Conservation (phyloP, 2,329 filamentous ascomycete genomes). For the Pyrenophora seminiperda region DNA sequence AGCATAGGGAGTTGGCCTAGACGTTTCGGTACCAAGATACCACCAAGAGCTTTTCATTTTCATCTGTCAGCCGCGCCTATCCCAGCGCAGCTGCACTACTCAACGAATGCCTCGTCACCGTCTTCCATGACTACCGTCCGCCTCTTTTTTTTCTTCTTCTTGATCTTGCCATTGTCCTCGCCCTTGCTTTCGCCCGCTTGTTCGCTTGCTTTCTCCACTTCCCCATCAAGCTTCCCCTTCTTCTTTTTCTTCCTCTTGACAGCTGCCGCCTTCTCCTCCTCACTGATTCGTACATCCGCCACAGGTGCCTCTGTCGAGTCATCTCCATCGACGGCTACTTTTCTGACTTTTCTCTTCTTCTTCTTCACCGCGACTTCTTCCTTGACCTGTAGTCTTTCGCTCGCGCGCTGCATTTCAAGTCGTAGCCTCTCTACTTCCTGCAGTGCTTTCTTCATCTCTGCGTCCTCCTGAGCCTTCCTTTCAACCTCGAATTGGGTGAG, state of each 20-base stretch:
- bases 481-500: slow-evolving; percentile 63
- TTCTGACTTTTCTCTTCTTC: slow-evolving; percentile 60
- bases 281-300: slow-evolving; percentile 18
- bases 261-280: slow-evolving; percentile 17
- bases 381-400: slow-evolving; percentile 73
- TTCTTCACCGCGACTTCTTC: slow-evolving; percentile 68
- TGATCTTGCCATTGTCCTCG: slow-evolving; percentile 44
- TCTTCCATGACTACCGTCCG: slow-evolving; percentile 44
- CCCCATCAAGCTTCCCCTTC: slow-evolving; percentile 42
- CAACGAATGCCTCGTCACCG: slow-evolving; percentile 13
- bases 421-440: slow-evolving; percentile 84
- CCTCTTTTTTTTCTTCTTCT: slow-evolving; percentile 52
- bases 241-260: slow-evolving; percentile 52
- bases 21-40: slow-evolving; percentile 4
- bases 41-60: neutral
- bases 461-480: slow-evolving; percentile 74
- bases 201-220: slow-evolving; percentile 17
- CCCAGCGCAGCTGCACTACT: slow-evolving; percentile 7
- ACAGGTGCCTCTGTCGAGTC: slow-evolving; percentile 54
- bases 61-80: neutral
- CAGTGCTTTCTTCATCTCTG: slow-evolving; percentile 86
- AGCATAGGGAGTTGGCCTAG: neutral
- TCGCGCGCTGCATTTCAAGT: slow-evolving; percentile 85
- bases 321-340: slow-evolving; percentile 60
- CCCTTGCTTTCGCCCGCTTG: slow-evolving; percentile 31